Evolutionary conservation across 2,329 filamentous ascomycete species (phyloP), one percentile per base, ranked within the genome.

Genomic region (Colletotrichum sp.): DNA sequence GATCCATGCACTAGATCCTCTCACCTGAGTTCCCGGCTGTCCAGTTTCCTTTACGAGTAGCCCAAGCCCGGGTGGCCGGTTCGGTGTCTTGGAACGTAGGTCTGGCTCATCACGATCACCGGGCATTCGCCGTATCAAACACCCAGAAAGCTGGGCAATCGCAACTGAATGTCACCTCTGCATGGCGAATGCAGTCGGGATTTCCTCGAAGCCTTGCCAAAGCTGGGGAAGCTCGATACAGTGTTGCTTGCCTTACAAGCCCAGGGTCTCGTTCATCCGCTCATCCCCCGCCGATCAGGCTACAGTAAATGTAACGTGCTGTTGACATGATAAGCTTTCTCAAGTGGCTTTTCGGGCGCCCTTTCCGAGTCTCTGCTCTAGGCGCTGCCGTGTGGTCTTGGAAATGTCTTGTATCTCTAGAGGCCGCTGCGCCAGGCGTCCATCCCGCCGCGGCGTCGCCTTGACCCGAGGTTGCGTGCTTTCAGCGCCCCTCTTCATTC

Each of bases 391-490:
- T 66, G 34, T 61, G 22, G 34, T n/a, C 67, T 48, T 34, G 28
- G 67, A 32, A 36, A 28, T 28, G 62, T 66, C 62, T 52, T 66
- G 62, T 48, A 18, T 22, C 56, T 60, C 64, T 66, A 28, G 67
- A 36, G 32, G 48, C 65, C 43, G 74, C 61, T 74, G 74, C 34
- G 32, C 66, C 70, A 74, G 58, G 66, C 71, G 65, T 34, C 28
- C 56, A 52, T 60, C 66, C 74, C 74, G 66, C 39, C 74, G 27
- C 65, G 70, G 71, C 70, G 65, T 60, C 65, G 70, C 70, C 70
- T 70, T 71, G 71, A 75, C 65, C 66, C 66, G 32, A 28, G 22
- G 43, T 52, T 52, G 43, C 43, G 43, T 52, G n/a, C 43, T 52
- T 52, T 52, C 43, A 52, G 43, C 43, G 43, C 43, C 22, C 43